Percentiles rank a stretch among this genome's conserved stretches.
phyloP scores from a whole-genome alignment of 2,329 filamentous ascomycete genomes.

The Dendryphion nanum region DNA sequence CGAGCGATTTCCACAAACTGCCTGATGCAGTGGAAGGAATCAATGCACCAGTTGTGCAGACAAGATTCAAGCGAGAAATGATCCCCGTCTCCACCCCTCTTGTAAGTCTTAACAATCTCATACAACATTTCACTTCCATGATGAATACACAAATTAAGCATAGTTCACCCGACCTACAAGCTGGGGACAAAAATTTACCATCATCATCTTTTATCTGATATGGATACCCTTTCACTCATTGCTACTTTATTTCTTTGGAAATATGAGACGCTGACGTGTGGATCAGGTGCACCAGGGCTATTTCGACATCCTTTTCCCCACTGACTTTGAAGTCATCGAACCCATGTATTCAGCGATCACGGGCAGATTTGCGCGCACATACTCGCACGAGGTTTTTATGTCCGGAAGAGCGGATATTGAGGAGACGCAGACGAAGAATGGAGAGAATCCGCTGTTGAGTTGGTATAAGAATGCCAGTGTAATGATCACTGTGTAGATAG shows the following conservation, averaged over 20 bases:
- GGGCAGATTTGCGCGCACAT: slow-evolving; percentile 82
- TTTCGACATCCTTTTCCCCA: slow-evolving; percentile 98
- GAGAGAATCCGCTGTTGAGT: slow-evolving; percentile 86
- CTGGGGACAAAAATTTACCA: slow-evolving; percentile 1
- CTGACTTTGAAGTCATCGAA: slow-evolving; percentile 88
- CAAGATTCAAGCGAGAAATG: slow-evolving; percentile 79
- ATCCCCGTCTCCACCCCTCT: slow-evolving; percentile 88
- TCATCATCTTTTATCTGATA: slow-evolving; percentile 1
- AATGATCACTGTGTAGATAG: slow-evolving; percentile 72
- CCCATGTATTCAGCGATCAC: slow-evolving; percentile 91
- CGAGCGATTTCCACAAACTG: slow-evolving; percentile 85
- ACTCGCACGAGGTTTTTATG: slow-evolving; percentile 89
- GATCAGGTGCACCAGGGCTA: slow-evolving; percentile 90
- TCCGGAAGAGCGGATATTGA: slow-evolving; percentile 84
- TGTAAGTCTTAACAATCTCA: slow-evolving; percentile 53
- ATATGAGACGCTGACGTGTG: neutral
- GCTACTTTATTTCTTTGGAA: neutral
- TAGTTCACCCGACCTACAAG: slow-evolving; percentile 4
- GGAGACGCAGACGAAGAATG: slow-evolving; percentile 82
- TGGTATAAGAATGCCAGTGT: slow-evolving; percentile 98
- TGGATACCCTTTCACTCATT: neutral
- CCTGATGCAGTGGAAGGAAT: slow-evolving; percentile 80
- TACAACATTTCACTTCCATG: slow-evolving; percentile 3
- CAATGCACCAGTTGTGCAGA: slow-evolving; percentile 96
- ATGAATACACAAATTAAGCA: slow-evolving; percentile 4